Conservation (phyloP, 805 yeast species). For the Yamadazyma sp. region DNA sequence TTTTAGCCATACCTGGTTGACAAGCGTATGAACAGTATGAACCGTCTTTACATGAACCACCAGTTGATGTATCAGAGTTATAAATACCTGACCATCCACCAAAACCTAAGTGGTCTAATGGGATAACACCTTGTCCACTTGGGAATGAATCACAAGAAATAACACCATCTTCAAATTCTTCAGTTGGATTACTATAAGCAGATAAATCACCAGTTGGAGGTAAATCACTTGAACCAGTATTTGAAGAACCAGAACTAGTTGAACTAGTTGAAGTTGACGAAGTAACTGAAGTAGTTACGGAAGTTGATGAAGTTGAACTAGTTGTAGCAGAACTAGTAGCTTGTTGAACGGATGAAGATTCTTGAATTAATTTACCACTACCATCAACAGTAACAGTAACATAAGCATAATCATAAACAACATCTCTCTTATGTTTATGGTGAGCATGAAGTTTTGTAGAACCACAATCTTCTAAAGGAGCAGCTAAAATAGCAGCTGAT, state of each 20-base stretch:
- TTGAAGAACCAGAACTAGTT: slow-evolving; percentile 28
- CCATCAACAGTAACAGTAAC: slow-evolving; percentile 45
- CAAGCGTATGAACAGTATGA: slow-evolving; percentile 76
- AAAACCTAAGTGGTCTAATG: slow-evolving; percentile 38
- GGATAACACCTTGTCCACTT: slow-evolving; percentile 68
- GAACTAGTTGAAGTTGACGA: slow-evolving; percentile 9
- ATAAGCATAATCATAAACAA: slow-evolving; percentile 42
- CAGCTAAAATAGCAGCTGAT: slow-evolving; percentile 9
- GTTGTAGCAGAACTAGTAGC: slow-evolving; percentile 17
- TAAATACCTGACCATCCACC: slow-evolving; percentile 46
- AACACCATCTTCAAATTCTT: slow-evolving; percentile 65
- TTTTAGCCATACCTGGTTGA: slow-evolving; percentile 77
- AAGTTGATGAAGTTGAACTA: slow-evolving; percentile 16
- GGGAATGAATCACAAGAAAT: slow-evolving; percentile 69
- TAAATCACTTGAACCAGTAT: slow-evolving; percentile 23
- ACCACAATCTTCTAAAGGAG: slow-evolving; percentile 15
- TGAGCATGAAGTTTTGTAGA: slow-evolving; percentile 46
- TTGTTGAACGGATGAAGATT: slow-evolving; percentile 18
- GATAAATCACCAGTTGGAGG: slow-evolving; percentile 49
- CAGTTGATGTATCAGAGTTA: slow-evolving; percentile 45
- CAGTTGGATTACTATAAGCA: slow-evolving; percentile 46
- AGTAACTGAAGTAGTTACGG: slow-evolving; percentile 11
- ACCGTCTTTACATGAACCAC: slow-evolving; percentile 54
- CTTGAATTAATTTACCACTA: slow-evolving; percentile 34
- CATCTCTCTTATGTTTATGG: slow-evolving; percentile 60